phyloP scores from a whole-genome alignment of 495 filamentous ascomycete genomes.

The Pyronema omphalodes region DNA sequence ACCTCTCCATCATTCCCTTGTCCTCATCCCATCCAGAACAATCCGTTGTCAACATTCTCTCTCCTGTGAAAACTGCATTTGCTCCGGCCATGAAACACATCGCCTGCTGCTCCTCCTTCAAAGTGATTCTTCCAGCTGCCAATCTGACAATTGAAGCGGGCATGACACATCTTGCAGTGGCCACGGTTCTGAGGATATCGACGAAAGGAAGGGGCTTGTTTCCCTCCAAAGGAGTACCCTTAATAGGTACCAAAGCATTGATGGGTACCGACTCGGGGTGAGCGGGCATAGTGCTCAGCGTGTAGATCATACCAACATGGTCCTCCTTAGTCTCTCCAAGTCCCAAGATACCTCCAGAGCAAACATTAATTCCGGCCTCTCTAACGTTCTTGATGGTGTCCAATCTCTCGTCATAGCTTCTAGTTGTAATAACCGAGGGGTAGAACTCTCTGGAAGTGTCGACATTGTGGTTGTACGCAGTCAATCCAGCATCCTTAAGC shows the following conservation, averaged over 20 bases:
- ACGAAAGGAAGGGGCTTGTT: conserved; percentile 51
- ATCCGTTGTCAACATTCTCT: conserved; percentile 81
- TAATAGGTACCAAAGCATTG: conserved; percentile 70
- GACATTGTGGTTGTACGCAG: conserved; percentile 80
- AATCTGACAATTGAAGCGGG: conserved; percentile 64
- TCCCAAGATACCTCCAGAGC: conserved; percentile 65
- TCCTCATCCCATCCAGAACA: conserved; percentile 83
- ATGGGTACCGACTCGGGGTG: conserved; percentile 77
- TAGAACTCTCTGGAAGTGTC: conserved; percentile 78
- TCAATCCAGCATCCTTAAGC: conserved; percentile 62
- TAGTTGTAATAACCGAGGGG: conserved; percentile 58
- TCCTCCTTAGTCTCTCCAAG: conserved; percentile 57
- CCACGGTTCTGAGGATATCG: conserved; percentile 50
- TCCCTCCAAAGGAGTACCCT: conserved; percentile 63
- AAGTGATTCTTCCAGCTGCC: conserved; percentile 57
- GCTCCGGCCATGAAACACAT: conserved; percentile 72
- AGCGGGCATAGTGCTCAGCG: conserved; percentile 50
- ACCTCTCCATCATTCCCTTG: conserved; percentile 54
- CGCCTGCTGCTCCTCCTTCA: conserved; percentile 67
- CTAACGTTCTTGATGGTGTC: conserved; percentile 55
- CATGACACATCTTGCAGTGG: conserved; percentile 60
- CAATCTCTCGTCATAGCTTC: conserved; percentile 67
- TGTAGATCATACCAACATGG: conserved; percentile 61
- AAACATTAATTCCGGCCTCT: conserved; percentile 69
- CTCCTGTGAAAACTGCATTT: conserved; percentile 76